phyloP scores from a whole-genome alignment of 352 stramenopile genomes.

The Globisporangium nodosum region DNA sequence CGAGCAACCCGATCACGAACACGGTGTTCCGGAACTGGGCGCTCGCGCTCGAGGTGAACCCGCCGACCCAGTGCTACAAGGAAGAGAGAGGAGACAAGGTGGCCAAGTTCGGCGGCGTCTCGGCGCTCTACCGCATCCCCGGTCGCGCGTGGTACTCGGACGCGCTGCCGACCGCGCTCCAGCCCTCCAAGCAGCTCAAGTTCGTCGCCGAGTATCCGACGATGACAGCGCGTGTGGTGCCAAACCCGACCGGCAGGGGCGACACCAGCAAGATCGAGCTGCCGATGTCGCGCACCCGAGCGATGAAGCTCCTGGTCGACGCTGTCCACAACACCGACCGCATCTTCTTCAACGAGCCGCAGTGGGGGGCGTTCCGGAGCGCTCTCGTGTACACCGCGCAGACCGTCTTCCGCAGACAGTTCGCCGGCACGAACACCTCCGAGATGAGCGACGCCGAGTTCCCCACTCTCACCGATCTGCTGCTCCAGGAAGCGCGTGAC shows the following conservation, averaged over 20 bases:
- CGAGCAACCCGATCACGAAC: conserved; percentile 6
- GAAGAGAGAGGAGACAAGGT: accelerated
- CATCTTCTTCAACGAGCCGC: neutral
- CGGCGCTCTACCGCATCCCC: neutral
- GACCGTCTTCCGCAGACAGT: neutral
- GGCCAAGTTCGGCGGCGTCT: neutral
- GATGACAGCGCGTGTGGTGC: neutral
- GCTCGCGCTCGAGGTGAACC: neutral
- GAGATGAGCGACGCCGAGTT: neutral
- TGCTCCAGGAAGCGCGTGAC: neutral
- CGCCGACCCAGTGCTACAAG: neutral
- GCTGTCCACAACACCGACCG: conserved; percentile 1
- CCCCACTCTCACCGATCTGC: neutral
- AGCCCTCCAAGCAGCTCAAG: neutral
- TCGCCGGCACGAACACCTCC: neutral
- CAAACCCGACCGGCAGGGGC: neutral
- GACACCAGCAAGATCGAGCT: neutral
- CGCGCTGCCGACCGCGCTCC: neutral
- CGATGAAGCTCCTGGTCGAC: neutral
- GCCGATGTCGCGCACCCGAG: neutral
- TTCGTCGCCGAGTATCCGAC: neutral
- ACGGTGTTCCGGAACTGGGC: neutral
- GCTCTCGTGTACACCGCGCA: neutral
- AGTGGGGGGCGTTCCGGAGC: neutral
- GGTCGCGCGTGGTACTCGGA: neutral